Percentiles rank a stretch among this genome's conserved stretches.
Evolutionary conservation across 2,329 filamentous ascomycete genomes (phyloP).

Genomic region (Aspergillus alliaceus): DNA sequence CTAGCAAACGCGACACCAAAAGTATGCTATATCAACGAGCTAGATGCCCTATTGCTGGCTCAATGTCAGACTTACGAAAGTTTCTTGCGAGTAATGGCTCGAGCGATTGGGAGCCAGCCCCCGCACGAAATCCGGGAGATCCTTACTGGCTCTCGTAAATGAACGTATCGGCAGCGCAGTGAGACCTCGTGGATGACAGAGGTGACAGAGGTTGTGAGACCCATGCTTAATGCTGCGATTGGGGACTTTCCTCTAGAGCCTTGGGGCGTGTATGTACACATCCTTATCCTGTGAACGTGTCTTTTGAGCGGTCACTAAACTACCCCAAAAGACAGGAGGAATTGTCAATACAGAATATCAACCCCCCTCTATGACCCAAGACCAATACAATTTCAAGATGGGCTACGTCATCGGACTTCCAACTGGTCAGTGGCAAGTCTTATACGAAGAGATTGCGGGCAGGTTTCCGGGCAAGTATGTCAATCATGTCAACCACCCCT

Average conservation of each 20-base stretch:
- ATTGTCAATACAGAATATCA: background rate
- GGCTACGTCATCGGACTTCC: background rate
- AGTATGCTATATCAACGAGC: background rate
- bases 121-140: background rate
- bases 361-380: background rate
- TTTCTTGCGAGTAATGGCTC: background rate
- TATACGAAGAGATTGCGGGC: background rate
- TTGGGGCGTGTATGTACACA: background rate
- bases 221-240: background rate
- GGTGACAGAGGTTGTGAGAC: background rate
- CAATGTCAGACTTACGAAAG: background rate
- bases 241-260: background rate
- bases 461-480: background rate
- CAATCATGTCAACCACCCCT: background rate
- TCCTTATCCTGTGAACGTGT: background rate
- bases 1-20: too few relatives aligned
- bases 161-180: background rate
- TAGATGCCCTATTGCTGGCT: background rate
- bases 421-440: background rate
- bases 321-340: background rate
- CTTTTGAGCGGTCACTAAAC: background rate
- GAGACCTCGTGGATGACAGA: background rate
- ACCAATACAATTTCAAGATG: background rate
- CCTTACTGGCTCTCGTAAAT: background rate
- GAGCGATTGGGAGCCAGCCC: background rate